Conservation (phyloP, 768 basidiomycete genomes). For the Suillus hirtellus region DNA sequence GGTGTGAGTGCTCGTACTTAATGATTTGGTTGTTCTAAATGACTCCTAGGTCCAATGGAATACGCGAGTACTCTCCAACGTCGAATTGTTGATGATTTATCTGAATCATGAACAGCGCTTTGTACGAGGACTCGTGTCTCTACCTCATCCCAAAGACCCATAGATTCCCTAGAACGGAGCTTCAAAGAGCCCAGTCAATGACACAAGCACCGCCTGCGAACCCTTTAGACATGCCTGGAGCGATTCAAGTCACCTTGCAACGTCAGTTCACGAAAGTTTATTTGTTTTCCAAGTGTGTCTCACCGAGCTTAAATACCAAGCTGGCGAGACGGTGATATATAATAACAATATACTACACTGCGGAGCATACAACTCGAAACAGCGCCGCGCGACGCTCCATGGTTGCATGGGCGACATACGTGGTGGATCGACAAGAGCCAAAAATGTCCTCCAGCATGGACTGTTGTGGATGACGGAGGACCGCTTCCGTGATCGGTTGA, state of each 20-base stretch:
- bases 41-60: conserved; percentile 73
- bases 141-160: conserved; percentile 74
- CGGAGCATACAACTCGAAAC: conserved; percentile 55
- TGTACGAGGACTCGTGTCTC: conserved; percentile 69
- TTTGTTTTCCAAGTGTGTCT: neutral
- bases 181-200: conserved; percentile 57
- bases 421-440: conserved; percentile 62
- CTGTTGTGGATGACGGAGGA: conserved; percentile 66
- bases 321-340: conserved; percentile 79
- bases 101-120: conserved; percentile 45
- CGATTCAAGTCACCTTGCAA: conserved; percentile 52
- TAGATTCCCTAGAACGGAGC: conserved; percentile 51
- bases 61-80: conserved; percentile 48
- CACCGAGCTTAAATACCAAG: conserved; percentile 29
- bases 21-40: neutral
- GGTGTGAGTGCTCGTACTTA: conserved; percentile 48
- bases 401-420: conserved; percentile 63
- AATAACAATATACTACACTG: conserved; percentile 80
- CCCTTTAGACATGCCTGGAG: conserved; percentile 72
- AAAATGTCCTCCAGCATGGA: conserved; percentile 77
- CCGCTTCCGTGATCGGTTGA: conserved; percentile 46
- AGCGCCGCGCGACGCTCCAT: conserved; percentile 65
- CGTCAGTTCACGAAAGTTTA: conserved; percentile 49
- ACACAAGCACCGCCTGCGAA: conserved; percentile 50
- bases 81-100: neutral